Base-by-base conservation (phyloP, 1,284 basidiomycete genomes). In the Vanrija pseudolonga region DNA sequence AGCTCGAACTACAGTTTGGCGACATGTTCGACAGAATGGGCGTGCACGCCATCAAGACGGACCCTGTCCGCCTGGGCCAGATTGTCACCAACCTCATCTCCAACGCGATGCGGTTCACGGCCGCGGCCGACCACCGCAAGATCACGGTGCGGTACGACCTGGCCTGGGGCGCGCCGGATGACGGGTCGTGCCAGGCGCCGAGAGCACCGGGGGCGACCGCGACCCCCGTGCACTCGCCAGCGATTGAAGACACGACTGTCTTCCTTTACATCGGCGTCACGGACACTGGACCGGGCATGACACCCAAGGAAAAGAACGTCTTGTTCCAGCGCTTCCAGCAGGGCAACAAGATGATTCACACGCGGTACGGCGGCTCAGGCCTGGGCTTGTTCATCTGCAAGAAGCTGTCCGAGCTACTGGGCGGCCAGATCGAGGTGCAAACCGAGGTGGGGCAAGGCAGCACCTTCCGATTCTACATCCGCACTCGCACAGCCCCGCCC, bases 391-490 rank as follows among this genome's bases (percentile, higher is more conserved):
- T 72, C 57, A 68, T 71, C 44, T 71, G 69, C 51, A 49, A 61
- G 53, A 67, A 61, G 64, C 67, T 71, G 45, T 67, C 68, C 12
- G 69, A 73, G 49, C 45, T 71, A 17, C 57, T 68, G 18, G 66
- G 69, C 14, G 72, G 72, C 12, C 52, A 69, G 11, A 74, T 74
- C 47, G 71, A 72, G 43, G 69, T 73, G n/a, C 43, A 61, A 15
- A 66, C 63, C 36, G 51, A 65, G 45, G 53, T 69, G 3, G 71
- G 71, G 2, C 53, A 69, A 32, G 72, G 72, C 15, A 46, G 19
- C 23, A 62, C 68, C 3, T 77, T 77, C 65, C 66, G 73, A 17
- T 77, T 77, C 64, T 77, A 69, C 60, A 68, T 77, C 57, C 61
- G 68, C 39, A 64, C 70, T 0, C 45, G 57, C 1, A 60, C 67